Base-by-base conservation (phyloP, 176 grass and related monocot species). In the Raddia guianensis region DNA sequence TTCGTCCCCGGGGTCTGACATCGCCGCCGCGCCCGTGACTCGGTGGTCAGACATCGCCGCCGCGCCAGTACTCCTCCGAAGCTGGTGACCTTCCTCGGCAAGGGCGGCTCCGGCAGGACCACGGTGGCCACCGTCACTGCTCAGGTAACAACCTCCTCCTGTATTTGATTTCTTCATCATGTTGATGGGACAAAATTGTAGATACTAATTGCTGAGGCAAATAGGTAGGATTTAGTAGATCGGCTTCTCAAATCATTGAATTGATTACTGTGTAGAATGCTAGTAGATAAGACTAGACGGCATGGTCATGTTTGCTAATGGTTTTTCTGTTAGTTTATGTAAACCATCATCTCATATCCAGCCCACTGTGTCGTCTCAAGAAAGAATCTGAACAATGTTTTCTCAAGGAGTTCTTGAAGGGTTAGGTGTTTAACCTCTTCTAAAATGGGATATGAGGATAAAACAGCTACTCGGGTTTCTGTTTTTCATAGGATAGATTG, bases 361-460 rank as follows among this genome's bases (percentile, higher is more conserved):
- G 55, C 13, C 20, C 12, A 49, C 37, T 49, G 10, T 16, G n/a
- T 33, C 65, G 12, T 13, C 58, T 74, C 57, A 27, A 75, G 48
- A 35, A 44, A 55, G 2, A 54, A 27, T 79, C 42, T 21, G 2
- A 54, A 60, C 49, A 99, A 99, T 86, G 27, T 79, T 99, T 60
- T 91, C 92, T 86, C 86, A 99, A 86, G 96, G 92, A 66, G 66
- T 98, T 21, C 92, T 98, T 86, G 90, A 93, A 81, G 88, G 84
- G 92, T 92, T 95, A 82, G 19, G 84, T 82, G 20, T 66, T 81
- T 27, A 71, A 66, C 51, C 72, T 43, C 76, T 71, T 35, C 6
- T 50, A 42, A 76, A n/a, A 73, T 69, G 5, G 7, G 12, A 37
- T n/a, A 68, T 65, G 5, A 16, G 37, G 73, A 83, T 73, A 75